phyloP scores from a whole-genome alignment of 768 basidiomycete genomes.

The Mycena sanguinolenta region DNA sequence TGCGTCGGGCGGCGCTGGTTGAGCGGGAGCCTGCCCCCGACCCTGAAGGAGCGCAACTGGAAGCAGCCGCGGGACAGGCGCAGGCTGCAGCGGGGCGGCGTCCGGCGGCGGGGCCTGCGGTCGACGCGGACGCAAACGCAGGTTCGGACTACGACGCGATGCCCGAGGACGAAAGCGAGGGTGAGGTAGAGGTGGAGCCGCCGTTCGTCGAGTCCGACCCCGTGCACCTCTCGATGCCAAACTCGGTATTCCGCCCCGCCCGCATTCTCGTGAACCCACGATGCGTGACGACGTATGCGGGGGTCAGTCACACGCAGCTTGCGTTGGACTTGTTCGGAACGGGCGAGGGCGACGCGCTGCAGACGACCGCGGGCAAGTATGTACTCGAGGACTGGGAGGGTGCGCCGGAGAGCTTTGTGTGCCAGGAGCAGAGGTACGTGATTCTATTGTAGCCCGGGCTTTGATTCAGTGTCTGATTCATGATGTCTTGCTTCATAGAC shows the following conservation, averaged over 20 bases:
- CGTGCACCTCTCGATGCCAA: slow-evolving; percentile 77
- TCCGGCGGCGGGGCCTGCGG: slow-evolving; percentile 40
- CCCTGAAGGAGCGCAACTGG: slow-evolving; percentile 24
- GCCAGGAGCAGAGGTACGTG: slow-evolving; percentile 93
- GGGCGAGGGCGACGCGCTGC: slow-evolving; percentile 71
- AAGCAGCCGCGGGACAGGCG: slow-evolving; percentile 45
- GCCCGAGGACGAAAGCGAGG: slow-evolving; percentile 66
- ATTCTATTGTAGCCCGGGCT: slow-evolving; percentile 22
- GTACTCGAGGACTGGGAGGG: slow-evolving; percentile 95
- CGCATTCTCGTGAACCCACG: slow-evolving; percentile 96
- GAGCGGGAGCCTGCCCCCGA: slow-evolving; percentile 45
- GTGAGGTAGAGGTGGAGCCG: slow-evolving; percentile 55
- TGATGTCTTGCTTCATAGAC: slow-evolving; percentile 55
- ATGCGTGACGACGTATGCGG: slow-evolving; percentile 98
- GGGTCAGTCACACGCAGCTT: slow-evolving; percentile 95
- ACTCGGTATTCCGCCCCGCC: slow-evolving; percentile 89
- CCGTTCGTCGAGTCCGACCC: slow-evolving; percentile 49
- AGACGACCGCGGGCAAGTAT: slow-evolving; percentile 74
- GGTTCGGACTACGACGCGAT: slow-evolving; percentile 93
- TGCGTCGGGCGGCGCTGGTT: slow-evolving; percentile 41
- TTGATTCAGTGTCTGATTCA: slow-evolving; percentile 9
- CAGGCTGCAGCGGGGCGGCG: slow-evolving; percentile 39
- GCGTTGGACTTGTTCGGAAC: slow-evolving; percentile 93
- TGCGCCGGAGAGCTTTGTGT: slow-evolving; percentile 97
- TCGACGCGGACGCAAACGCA: slow-evolving; percentile 83